Evolutionary conservation across 1,284 basidiomycete genomes (phyloP), one percentile per base, ranked within the genome.

Genomic region (Trichosporon ovoides): DNA sequence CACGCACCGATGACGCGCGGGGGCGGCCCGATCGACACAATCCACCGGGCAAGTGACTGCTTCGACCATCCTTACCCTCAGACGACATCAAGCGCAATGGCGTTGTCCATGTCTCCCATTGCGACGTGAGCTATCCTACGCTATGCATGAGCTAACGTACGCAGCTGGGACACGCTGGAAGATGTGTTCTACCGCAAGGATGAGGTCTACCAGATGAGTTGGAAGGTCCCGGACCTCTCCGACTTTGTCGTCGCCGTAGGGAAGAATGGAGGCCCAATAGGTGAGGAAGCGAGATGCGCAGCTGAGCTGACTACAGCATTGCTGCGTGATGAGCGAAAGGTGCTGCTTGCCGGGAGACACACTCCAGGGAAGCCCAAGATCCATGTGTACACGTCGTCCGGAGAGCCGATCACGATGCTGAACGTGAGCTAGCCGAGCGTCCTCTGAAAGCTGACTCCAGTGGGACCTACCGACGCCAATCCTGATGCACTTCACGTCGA

Each of bases 191-290:
- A 82, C 64, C 77, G 82, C 37, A 80, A 87, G 55, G 85, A 91
- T 60, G 87, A 89, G 65, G 81, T 94, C 18, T 98, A 98, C 74
- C 83, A 86, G 3, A 85, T 93, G 63, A 80, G 84, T 14, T 93
- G 89, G 72, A 87, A 88, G 66, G 79, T 92, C 7, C 86, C 86
- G 13, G 84, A 89, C 71, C 79, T 98, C 24, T 82, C 82, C 43
- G 90, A 95, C 76, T 91, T 87, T 72, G 79, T 89, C 51, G 78
- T 93, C 35, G 86, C 89, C 28, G 88, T 87, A 19, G 91, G 90
- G 70, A 83, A 84, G 55, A 87, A 90, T 76, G 91, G 91, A 28
- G 93, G 94, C 6, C 91, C 92, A 16, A 80, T 96, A 68, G 92
- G 92, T 91, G 66, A 49, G 54, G 35, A 16, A 33, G 0, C 3